Evolutionary conservation across 768 basidiomycete species (phyloP), one percentile per base, ranked within the genome.

Genomic region (Cantharellus anzutake): DNA sequence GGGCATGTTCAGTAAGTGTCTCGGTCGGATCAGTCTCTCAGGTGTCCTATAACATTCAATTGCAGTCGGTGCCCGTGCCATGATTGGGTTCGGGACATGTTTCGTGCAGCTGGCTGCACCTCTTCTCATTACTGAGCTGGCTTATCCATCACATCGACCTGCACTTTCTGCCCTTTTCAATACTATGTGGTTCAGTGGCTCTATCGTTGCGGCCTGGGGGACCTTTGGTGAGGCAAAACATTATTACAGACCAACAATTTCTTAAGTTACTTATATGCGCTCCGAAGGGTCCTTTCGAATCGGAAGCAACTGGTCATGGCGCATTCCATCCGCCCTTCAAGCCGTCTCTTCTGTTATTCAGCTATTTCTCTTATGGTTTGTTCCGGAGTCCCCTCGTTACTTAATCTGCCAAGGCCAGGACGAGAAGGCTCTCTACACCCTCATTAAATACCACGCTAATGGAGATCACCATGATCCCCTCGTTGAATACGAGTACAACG

Each of bases 101-200:
- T 78, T 83, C 52, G 59, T 67, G 76, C 79, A 78, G 35, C 82
- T 80, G 65, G 80, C 86, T 57, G 86, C 88, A 5, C 87, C 89
- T 5, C 78, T 90, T 75, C 71, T 91, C 72, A 80, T 91, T 59
- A 83, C 86, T 56, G 89, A 92, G 71, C 71, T 91, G n/a, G 76
- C 88, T 1, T 90, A 90, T 69, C 89, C 88, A 14, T 73, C 78
- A 5, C 83, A 92, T 70, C 86, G 89, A 64, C 83, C 81, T 11
- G 80, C 81, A 41, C 70, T 92, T 61, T 90, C 85, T 11, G 81
- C 84, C 2, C 71, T 80, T 56, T 87, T 85, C 74, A 86, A 88
- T 74, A 83, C 85, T 39, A 80, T 88, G 62, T 90, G 88, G 86
- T 87, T 86, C 68, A 81, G 83, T 14, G 88, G 88, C 60, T 75